Evolutionary conservation across 495 filamentous ascomycete genomes (phyloP), one percentile per base, ranked within the genome.

Genomic region (Podospora appendiculata): DNA sequence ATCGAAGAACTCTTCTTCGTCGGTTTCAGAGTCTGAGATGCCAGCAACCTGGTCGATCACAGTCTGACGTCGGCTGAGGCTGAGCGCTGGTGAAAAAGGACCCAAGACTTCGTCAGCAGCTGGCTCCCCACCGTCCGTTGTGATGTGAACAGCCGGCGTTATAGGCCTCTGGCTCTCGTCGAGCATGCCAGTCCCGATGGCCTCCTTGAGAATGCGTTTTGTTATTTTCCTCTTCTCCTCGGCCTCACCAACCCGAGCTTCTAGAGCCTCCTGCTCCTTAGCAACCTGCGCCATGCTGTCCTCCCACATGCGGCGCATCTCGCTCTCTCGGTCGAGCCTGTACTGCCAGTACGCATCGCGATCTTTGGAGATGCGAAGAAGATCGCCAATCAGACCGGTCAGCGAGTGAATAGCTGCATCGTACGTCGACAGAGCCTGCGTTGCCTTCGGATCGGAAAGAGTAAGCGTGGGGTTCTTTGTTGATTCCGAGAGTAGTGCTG

Each of bases 291-390:
- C 88, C 93, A 98, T 97, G 69, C 90, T 97, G 55, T 97, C 94
- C 72, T 98, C 93, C 93, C 94, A 98, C 79, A 98, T 84, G 42
- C 87, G 82, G 32, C 93, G 82, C 61, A 96, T 82, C 62, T 91
- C 82, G 34, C 82, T 84, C 67, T 98, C 93, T 36, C 88, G 84
- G 60, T 92, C 90, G 32, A 98, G 78, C 13, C 93, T 83, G 64
- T 93, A 92, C 66, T 96, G 90, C 93, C 93, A 98, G 63, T 96
- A 95, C 0, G 89, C 81, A 68, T 98, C 93, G 32, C 94, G 85
- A 60, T 98, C 93, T 51, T 86, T 80, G 13, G 90, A 90, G 60
- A 98, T 97, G 35, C 88, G 88, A 11, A 96, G 71, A 4, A 97
- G 79, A 65, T 95, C 90, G 6, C 88, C 87, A 54, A 97, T 79